Conservation (phyloP, 2,329 filamentous ascomycete species). For the Periconia sp. region DNA sequence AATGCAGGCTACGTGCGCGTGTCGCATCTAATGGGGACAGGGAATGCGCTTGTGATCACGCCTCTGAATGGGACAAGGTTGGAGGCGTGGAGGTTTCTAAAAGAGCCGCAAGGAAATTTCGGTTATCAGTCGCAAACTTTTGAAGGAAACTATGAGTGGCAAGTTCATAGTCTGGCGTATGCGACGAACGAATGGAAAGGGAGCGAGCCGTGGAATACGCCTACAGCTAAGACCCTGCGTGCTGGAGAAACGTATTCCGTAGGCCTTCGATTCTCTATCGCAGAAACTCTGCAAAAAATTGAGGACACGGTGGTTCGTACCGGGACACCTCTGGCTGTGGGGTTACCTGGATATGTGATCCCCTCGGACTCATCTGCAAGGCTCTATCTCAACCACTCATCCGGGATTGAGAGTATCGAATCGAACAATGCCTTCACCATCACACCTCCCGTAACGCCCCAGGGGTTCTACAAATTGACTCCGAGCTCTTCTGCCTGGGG, state of each 20-base stretch:
- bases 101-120: slow-evolving; percentile 42
- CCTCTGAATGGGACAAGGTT: slow-evolving; percentile 54
- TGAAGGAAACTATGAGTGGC: slow-evolving; percentile 65
- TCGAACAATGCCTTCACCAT: slow-evolving; percentile 38
- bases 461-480: slow-evolving; percentile 45
- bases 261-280: slow-evolving; percentile 56
- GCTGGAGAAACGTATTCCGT: slow-evolving; percentile 51
- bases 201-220: slow-evolving; percentile 57
- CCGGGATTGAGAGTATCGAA: slow-evolving; percentile 45
- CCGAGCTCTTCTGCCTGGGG: slow-evolving; percentile 53
- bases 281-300: slow-evolving; percentile 49
- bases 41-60: slow-evolving; percentile 57
- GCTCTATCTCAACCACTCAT: slow-evolving; percentile 50
- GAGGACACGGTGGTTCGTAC: slow-evolving; percentile 50
- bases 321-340: slow-evolving; percentile 53
- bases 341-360: slow-evolving; percentile 59
- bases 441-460: slow-evolving; percentile 23
- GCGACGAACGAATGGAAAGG: slow-evolving; percentile 59
- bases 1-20: slow-evolving; percentile 61
- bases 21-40: slow-evolving; percentile 55
- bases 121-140: slow-evolving; percentile 56
- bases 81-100: slow-evolving; percentile 59
- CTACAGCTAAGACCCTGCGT: slow-evolving; percentile 51
- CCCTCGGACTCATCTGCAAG: slow-evolving; percentile 50
- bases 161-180: slow-evolving; percentile 57